phyloP scores from a whole-genome alignment of 2,329 filamentous ascomycete species.

The Curvularia sp. region DNA sequence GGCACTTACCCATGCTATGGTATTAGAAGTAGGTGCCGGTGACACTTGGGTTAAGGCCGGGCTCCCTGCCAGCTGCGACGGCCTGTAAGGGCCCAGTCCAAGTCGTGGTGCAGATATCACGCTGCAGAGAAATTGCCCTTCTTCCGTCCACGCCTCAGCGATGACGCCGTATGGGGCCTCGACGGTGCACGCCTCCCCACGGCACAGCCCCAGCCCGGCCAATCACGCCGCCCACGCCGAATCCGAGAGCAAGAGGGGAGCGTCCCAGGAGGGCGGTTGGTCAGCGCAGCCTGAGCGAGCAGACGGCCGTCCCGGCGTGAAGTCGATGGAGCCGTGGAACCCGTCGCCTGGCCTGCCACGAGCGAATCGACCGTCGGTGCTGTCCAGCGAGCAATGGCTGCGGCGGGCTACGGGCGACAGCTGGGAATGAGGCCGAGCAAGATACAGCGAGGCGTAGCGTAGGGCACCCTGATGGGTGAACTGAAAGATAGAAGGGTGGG shows the following conservation, averaged over 20 bases:
- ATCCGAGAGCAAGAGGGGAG: slow-evolving; percentile 31
- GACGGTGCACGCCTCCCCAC: slow-evolving; percentile 40
- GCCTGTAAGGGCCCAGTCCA: slow-evolving; percentile 36
- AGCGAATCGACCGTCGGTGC: neutral
- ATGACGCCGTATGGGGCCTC: slow-evolving; percentile 41
- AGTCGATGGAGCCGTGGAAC: neutral
- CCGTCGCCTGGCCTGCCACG: neutral
- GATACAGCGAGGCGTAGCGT: neutral
- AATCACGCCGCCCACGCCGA: slow-evolving; percentile 35
- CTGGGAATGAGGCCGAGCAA: slow-evolving; percentile 4
- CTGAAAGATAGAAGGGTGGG: slow-evolving; percentile 18
- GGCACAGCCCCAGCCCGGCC: slow-evolving; percentile 32
- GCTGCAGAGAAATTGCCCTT: slow-evolving; percentile 47
- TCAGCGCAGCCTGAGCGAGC: slow-evolving; percentile 31
- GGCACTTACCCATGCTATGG: slow-evolving; percentile 41
- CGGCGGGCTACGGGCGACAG: neutral
- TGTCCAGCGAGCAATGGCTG: neutral
- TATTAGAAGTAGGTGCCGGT: slow-evolving; percentile 34
- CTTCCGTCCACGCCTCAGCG: slow-evolving; percentile 25
- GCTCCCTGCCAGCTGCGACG: slow-evolving; percentile 43
- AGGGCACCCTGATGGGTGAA: slow-evolving; percentile 22
- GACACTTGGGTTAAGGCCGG: slow-evolving; percentile 37
- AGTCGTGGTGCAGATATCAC: slow-evolving; percentile 36
- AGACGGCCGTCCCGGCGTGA: slow-evolving; percentile 18
- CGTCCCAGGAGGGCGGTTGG: slow-evolving; percentile 32